phyloP scores from a whole-genome alignment of 768 basidiomycete species.

The Neoboletus brunneissimus region DNA sequence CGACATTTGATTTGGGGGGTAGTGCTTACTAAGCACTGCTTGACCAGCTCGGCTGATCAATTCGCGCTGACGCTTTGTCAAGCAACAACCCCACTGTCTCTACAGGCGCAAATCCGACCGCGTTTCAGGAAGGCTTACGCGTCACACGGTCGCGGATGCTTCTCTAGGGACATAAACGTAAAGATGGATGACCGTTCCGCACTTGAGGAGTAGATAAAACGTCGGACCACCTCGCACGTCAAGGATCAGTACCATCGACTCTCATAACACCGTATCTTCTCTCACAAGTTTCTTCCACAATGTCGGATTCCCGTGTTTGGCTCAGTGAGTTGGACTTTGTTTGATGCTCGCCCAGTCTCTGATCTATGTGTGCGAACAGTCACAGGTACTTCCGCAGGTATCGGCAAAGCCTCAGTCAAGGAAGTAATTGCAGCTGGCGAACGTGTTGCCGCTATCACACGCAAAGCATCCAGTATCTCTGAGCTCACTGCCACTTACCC shows the following conservation, averaged over 20 bases:
- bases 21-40: no score
- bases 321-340: constrained; percentile 10
- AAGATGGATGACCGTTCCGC: not conserved
- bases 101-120: no score
- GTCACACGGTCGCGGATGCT: not conserved
- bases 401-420: constrained; percentile 34
- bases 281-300: not conserved
- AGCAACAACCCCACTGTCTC: no score
- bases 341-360: not conserved
- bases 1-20: no score
- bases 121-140: no score
- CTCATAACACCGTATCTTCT: not conserved
- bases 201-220: constrained; percentile 11
- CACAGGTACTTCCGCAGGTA: constrained; percentile 41
- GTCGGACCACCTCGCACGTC: not conserved
- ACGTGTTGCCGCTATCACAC: constrained; percentile 28
- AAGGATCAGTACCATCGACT: not conserved
- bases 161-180: not conserved
- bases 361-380: constrained; percentile 23
- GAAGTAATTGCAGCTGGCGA: constrained; percentile 27
- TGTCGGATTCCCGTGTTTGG: constrained; percentile 25
- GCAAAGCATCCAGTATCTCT: constrained; percentile 21
- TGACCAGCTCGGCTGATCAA: no score
- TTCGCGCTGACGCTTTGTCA: no score
- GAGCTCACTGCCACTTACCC: constrained; percentile 15